Conservation (phyloP, 768 basidiomycete genomes). For the Butyriboletus loyo region DNA sequence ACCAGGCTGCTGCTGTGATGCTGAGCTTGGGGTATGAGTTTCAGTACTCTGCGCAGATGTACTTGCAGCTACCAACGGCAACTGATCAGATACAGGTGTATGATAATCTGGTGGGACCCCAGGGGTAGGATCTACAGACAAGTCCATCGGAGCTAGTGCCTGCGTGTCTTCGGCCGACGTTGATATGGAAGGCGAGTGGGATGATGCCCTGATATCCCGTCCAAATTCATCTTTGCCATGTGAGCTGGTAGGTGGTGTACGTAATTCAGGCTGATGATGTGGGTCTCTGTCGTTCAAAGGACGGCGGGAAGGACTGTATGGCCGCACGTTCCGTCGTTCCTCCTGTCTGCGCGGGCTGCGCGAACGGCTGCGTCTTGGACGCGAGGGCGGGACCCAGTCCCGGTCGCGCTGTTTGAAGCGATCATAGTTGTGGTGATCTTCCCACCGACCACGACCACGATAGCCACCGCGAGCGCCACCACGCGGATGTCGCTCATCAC, state of each 20-base stretch:
- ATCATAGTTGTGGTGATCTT: constrained; percentile 49
- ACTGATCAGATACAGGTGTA: constrained; percentile 40
- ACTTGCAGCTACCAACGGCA: constrained; percentile 51
- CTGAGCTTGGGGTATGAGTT: constrained; percentile 32
- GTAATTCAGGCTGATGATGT: constrained; percentile 26
- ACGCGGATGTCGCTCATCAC: constrained; percentile 51
- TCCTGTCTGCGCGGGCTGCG: constrained; percentile 68
- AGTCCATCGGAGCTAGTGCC: constrained; percentile 31
- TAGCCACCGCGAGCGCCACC: constrained; percentile 52
- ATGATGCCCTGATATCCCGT: constrained; percentile 66
- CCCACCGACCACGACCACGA: constrained; percentile 65
- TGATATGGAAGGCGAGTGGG: constrained; percentile 35
- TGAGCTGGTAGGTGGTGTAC: constrained; percentile 25
- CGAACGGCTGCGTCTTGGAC: constrained; percentile 63
- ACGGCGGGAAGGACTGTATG: constrained; percentile 60
- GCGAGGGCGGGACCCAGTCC: constrained; percentile 35
- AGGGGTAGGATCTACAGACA: constrained; percentile 42
- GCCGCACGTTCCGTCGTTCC: constrained; percentile 47
- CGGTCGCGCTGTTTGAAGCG: constrained; percentile 47
- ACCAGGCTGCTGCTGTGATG: constrained; percentile 43
- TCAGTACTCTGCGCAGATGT: constrained; percentile 48
- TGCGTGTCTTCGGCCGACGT: constrained; percentile 24
- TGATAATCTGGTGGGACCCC: constrained; percentile 47
- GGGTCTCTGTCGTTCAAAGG: constrained; percentile 33
- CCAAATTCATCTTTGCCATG: constrained; percentile 83